A percentile compares a stretch with the other conserved stretches of the same genome.
Evolutionary conservation across 768 basidiomycete genomes (phyloP).

Genomic region (Russula dissimulans): DNA sequence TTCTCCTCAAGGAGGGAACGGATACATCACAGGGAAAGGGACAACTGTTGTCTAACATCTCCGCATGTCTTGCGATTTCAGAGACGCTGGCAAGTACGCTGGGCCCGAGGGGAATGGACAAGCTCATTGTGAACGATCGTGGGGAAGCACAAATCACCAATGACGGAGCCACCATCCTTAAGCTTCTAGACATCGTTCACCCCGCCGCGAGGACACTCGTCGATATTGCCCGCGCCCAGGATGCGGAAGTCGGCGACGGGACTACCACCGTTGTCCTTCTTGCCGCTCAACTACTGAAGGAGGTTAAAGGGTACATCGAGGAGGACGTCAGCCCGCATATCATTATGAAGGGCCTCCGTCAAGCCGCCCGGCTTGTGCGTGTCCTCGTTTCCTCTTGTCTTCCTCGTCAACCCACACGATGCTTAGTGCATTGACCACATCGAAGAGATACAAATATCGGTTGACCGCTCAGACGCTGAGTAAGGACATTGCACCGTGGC

Average conservation of each 20-base stretch:
- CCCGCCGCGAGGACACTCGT: conserved; percentile 97
- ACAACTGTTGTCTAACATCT: conserved; percentile 90
- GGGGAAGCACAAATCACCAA: conserved; percentile 99
- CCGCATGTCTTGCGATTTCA: conserved; percentile 89
- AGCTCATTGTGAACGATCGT: conserved; percentile 86
- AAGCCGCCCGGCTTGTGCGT: conserved; percentile 77
- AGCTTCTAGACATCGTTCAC: conserved; percentile 95
- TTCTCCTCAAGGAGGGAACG: conserved; percentile 92
- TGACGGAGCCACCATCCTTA: conserved; percentile 97
- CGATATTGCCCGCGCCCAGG: conserved; percentile 96
- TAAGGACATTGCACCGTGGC: conserved; percentile 34
- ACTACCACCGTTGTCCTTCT: conserved; percentile 94
- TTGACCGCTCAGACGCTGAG: conserved; percentile 88
- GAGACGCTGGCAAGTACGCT: conserved; percentile 89
- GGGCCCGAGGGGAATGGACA: conserved; percentile 99
- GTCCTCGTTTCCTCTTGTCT: conserved; percentile 11
- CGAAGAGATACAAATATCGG: conserved; percentile 78
- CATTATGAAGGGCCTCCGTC: conserved; percentile 93
- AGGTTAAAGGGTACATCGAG: conserved; percentile 84
- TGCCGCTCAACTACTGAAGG: conserved; percentile 90
- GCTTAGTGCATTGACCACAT: conserved; percentile 75
- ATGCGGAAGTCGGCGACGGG: conserved; percentile 97
- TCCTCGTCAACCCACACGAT: neutral
- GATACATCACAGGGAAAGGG: conserved; percentile 92
- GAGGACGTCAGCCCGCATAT: conserved; percentile 96